Base-by-base conservation (phyloP, 2,329 filamentous ascomycete genomes). In the Ceratocystis cacaofunesta region DNA sequence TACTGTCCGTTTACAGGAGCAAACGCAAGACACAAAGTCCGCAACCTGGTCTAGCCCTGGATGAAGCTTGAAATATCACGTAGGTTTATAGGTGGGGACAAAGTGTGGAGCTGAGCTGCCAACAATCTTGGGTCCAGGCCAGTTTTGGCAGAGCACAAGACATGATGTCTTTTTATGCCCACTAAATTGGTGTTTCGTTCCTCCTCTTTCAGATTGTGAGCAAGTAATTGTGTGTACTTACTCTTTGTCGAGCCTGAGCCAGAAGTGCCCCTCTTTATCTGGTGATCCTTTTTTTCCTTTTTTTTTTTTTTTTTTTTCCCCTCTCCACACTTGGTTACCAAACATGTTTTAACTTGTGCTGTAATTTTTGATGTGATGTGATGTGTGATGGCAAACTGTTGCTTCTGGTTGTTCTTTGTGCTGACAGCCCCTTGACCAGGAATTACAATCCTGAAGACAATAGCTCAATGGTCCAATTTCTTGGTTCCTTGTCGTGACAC, bases 401-500 rank as follows among this genome's bases (percentile, higher is more conserved):
- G 15, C 19, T 30, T 1, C 5, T 32, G 12, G 5, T n/a, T 28
- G 25, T 36, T n/a, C n/a, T 15, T 30, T 58, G 55, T 36, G 28
- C 55, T 58, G 55, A 58, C 28, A 58, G 17, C 15, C 28, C 55
- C 25, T 36, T 28, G 25, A 7, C 30, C 10, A 25, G 25, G 30
- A 58, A 58, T 36, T 58, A 36, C 55, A 58, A 58, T 30, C 55
- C 55, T 58, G 15, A 58, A 32, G 32, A 36, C 55, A 52, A 36
- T 30, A 30, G 10, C 25, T 17, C 55, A 58, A 25, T 30, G 10
- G 5, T n/a, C 17, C 25, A 32, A 10, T 50, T n/a, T n/a, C 46
- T 22, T 22, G 15, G 28, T 32, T 25, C 55, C 28, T 8, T n/a
- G 55, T 8, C 7, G 17, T n/a, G 55, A 36, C 8, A 7, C 52